These are phyloP conservation scores for Puccinia triticina DNA, from an alignment of 1,284 basidiomycete species.

Conservation along the genomic window DNA sequence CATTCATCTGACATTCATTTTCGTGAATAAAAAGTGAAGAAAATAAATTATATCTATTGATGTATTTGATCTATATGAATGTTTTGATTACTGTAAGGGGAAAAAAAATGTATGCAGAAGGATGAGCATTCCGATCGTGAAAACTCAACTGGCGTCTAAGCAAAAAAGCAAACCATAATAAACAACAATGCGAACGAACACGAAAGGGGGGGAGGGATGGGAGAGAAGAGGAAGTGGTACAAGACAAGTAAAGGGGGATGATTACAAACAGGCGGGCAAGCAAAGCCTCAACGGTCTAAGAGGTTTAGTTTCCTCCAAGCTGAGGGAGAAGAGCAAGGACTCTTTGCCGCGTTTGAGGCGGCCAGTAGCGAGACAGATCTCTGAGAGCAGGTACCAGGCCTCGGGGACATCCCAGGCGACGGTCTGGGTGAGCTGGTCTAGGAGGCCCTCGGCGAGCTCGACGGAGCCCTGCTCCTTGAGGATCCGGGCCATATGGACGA, in stretches of 20 bases:
- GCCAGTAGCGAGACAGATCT: conserved; percentile 69
- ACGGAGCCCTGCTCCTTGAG: conserved; percentile 65
- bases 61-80: too few relatives aligned
- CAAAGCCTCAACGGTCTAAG: conserved; percentile 58
- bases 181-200: neutral
- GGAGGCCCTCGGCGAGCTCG: conserved; percentile 58
- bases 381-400: conserved; percentile 85
- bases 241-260: too few relatives aligned
- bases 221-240: too few relatives aligned
- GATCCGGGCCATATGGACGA: conserved; percentile 74
- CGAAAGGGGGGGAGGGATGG: neutral
- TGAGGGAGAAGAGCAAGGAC: conserved; percentile 73
- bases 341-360: conserved; percentile 70
- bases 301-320: conserved; percentile 68
- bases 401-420: conserved; percentile 83
- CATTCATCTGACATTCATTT: too few relatives aligned
- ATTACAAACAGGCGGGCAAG: conserved; percentile 56
- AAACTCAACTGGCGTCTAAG: too few relatives aligned
- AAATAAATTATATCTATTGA: too few relatives aligned
- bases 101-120: too few relatives aligned
- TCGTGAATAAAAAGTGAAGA: too few relatives aligned
- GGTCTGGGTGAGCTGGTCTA: conserved; percentile 62
- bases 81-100: too few relatives aligned
- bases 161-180: too few relatives aligned
- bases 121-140: too few relatives aligned